Evolutionary conservation across 345 rosid genomes (phyloP).

Genomic region (Acer saccharum): DNA sequence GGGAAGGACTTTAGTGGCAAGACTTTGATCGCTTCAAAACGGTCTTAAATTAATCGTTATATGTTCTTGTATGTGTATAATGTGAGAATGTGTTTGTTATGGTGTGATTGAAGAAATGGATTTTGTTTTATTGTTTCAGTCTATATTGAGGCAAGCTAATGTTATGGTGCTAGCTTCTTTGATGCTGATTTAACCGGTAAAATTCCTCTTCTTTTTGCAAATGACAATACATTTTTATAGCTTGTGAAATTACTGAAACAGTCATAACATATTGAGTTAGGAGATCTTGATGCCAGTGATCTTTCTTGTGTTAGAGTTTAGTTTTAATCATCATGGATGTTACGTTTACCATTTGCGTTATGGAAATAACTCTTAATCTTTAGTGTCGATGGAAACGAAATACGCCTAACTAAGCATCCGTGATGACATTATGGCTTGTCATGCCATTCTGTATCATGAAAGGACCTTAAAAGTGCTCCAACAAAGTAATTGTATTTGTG

Average conservation of each 20-base stretch:
- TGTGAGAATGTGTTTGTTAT: too few species aligned
- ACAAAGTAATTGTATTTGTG: not conserved
- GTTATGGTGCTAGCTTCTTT: slow-evolving; percentile 92
- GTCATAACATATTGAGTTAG: not conserved
- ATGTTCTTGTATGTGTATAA: too few species aligned
- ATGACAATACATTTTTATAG: not conserved
- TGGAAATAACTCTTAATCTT: not conserved
- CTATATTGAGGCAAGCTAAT: slow-evolving; percentile 83
- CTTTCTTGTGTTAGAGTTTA: not conserved
- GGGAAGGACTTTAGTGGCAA: too few species aligned
- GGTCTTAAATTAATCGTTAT: too few species aligned
- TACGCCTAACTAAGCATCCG: not conserved
- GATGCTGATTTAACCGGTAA: slow-evolving; percentile 93
- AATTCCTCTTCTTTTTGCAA: not conserved
- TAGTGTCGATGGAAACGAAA: not conserved
- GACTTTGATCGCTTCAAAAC: too few species aligned
- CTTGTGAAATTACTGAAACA: not conserved
- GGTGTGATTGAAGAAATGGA: too few species aligned
- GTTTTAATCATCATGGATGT: not conserved
- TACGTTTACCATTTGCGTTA: not conserved
- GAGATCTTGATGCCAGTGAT: not conserved
- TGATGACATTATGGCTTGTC: not conserved
- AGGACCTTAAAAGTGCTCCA: not conserved
- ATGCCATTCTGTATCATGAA: not conserved
- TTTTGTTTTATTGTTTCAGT: too few species aligned